Evolutionary conservation across 139 green algal species (phyloP).

Genomic region (Axilococcus clingmanii): DNA sequence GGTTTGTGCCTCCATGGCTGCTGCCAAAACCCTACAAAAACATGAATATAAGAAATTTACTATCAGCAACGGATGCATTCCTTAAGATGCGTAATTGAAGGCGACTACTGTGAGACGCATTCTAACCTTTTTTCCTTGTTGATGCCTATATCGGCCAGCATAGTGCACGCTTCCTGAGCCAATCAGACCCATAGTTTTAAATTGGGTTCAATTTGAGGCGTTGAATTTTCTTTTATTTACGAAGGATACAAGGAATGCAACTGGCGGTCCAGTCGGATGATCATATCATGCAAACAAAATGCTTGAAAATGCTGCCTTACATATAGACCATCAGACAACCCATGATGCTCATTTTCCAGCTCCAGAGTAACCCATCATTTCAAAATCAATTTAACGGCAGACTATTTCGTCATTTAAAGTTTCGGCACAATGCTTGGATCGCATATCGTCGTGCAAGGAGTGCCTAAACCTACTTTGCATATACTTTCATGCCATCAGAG

Average conservation of each 20-base stretch:
- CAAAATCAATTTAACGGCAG: neutral
- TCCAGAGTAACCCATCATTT: neutral
- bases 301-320: neutral
- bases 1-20: constrained; percentile 1
- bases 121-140: neutral
- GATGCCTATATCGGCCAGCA: neutral
- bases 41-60: neutral
- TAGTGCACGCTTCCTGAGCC: neutral
- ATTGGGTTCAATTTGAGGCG: neutral
- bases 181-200: neutral
- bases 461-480: neutral
- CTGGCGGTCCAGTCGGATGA: neutral
- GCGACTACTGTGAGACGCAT: neutral
- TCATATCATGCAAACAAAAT: too few relatives aligned
- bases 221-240: neutral
- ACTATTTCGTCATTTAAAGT: too few relatives aligned
- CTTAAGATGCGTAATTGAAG: neutral
- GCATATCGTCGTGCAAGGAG: neutral
- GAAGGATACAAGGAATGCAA: neutral
- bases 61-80: neutral
- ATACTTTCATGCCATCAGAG: neutral
- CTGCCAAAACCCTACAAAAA: neutral
- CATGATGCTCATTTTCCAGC: neutral
- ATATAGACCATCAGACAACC: neutral
- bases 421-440: too few relatives aligned